Evolutionary conservation across 345 rosid genomes (phyloP).

Genomic region (Geranium rotundifolium): DNA sequence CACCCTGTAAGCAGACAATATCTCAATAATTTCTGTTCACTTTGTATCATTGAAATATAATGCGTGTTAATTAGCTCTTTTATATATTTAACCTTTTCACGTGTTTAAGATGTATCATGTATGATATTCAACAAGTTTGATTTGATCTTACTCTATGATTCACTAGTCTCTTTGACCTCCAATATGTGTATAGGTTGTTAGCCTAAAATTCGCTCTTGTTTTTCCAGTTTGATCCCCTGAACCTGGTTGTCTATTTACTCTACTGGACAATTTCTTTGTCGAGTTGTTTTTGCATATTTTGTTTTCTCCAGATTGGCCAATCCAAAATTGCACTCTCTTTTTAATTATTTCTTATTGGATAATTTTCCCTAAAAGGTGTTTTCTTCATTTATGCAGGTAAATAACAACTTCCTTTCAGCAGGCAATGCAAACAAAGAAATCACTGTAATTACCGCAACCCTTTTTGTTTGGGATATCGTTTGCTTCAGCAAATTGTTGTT

Average conservation of each 20-base stretch:
- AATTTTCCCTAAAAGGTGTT: not conserved
- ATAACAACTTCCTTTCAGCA: slow-evolving; percentile 87
- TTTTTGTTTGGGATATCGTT: slow-evolving; percentile 5
- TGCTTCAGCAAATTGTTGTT: too few species aligned
- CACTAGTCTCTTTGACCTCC: not conserved
- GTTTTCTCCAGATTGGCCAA: not conserved
- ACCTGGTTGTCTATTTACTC: not conserved
- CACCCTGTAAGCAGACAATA: slow-evolving; percentile 64
- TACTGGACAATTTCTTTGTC: not conserved
- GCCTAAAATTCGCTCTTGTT: not conserved
- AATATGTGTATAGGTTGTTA: not conserved
- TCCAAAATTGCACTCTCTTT: not conserved
- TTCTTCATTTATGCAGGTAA: slow-evolving; percentile 51
- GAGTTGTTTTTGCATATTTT: not conserved
- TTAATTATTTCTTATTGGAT: not conserved
- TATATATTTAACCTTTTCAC: not conserved
- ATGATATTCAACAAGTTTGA: not conserved
- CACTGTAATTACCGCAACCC: slow-evolving; percentile 40
- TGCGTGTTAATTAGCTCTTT: not conserved
- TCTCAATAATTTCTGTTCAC: not conserved
- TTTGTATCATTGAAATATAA: not conserved
- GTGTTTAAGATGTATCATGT: not conserved
- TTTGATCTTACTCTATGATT: not conserved
- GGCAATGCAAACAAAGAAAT: slow-evolving; percentile 89
- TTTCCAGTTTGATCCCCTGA: too few species aligned